Percentiles rank a stretch among this genome's conserved stretches.
phyloP scores from a whole-genome alignment of 352 stramenopile species.

The Phytopythium cucurbitacearum region DNA sequence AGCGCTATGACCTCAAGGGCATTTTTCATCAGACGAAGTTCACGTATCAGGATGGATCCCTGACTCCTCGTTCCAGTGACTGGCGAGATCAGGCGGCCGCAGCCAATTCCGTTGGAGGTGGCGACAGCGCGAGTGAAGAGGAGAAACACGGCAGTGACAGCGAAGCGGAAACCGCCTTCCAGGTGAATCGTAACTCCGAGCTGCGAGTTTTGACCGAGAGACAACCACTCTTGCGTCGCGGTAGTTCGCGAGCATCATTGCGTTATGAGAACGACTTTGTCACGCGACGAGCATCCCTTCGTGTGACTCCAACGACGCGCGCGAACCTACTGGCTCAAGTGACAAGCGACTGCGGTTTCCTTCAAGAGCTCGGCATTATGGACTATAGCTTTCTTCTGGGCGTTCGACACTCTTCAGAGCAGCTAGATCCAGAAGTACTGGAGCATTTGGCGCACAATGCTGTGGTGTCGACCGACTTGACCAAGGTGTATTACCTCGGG shows the following conservation, averaged over 20 bases:
- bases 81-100: conserved; percentile 10
- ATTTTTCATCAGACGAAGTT: conserved; percentile 73
- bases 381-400: conserved; percentile 84
- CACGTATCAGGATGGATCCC: conserved; percentile 27
- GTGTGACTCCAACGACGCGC: conserved; percentile 66
- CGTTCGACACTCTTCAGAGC: conserved; percentile 53
- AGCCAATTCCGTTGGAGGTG: conserved; percentile 1
- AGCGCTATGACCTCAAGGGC: conserved; percentile 83
- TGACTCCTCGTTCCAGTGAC: conserved; percentile 35
- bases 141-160: conserved; percentile 14
- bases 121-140: conserved; percentile 21
- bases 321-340: conserved; percentile 76
- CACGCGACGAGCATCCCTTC: conserved; percentile 50
- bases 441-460: conserved; percentile 68
- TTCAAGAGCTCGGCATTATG: conserved; percentile 86
- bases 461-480: conserved; percentile 68
- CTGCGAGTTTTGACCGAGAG: conserved; percentile 36
- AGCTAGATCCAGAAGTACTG: conserved; percentile 41
- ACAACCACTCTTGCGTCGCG: conserved; percentile 49
- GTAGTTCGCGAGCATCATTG: conserved; percentile 52
- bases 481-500: conserved; percentile 75
- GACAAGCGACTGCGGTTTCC: conserved; percentile 79
- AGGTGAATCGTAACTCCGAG: conserved; percentile 24
- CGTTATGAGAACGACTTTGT: conserved; percentile 83
- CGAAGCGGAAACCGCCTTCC: conserved; percentile 3